Evolutionary conservation across 768 basidiomycete genomes (phyloP), one percentile per base, ranked within the genome.

Genomic region (Dioszegia hungarica): DNA sequence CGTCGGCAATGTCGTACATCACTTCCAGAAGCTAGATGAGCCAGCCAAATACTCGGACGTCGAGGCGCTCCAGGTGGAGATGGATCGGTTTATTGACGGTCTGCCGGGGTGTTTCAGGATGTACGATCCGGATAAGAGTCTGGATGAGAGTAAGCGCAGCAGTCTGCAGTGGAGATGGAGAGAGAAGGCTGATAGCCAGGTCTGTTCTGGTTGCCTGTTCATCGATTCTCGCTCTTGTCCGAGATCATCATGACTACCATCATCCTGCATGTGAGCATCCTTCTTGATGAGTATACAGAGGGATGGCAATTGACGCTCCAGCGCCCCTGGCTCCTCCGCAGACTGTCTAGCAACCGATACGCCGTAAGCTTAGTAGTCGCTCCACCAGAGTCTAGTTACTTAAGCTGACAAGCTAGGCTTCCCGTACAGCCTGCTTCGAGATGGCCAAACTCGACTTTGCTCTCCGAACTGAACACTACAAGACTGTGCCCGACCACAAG

Each of bases 251-350:
- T 72, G 1, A 69, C 67, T 1, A 72, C 66, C 3, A 72, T 72
- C 44, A 66, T 72, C 33, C 60, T 72, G 14, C 70, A 72, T 43
- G 70, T 72, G 43, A 67, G 67, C n/a, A n/a, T n/a, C n/a, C n/a
- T n/a, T n/a, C n/a, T n/a, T n/a, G n/a, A n/a, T n/a, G n/a, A n/a
- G n/a, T n/a, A n/a, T n/a, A n/a, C n/a, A n/a, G n/a, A n/a, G n/a
- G n/a, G n/a, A n/a, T n/a, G n/a, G n/a, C n/a, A n/a, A n/a, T n/a
- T n/a, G n/a, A n/a, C n/a, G n/a, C n/a, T n/a, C n/a, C 79, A 63
- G 91, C 90, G 36, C 90, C 92, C 92, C 2, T 97, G 94, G 76
- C 81, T 97, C 38, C 79, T 97, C 28, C 84, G 91, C 48, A 83
- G 85, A 40, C 80, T 92, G 45, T 82, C 83, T 65, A 86, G 86